Evolutionary conservation across 768 basidiomycete species (phyloP), one percentile per base, ranked within the genome.

Genomic region (Amanita molliuscula): DNA sequence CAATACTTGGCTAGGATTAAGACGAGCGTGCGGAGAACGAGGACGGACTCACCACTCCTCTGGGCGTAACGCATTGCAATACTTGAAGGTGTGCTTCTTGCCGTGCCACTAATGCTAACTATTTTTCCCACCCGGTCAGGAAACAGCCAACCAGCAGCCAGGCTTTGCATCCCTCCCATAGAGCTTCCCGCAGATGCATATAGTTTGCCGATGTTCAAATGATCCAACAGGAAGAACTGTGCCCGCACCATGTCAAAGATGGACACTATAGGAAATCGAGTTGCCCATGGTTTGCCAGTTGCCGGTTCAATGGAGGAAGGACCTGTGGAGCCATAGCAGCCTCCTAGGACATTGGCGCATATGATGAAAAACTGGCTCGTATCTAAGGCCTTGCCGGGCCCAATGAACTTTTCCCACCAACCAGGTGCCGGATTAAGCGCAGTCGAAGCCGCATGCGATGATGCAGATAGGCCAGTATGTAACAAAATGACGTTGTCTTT

Each of bases 321-420:
- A 1, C 96, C 96, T 0, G 96, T 97, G 7, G 90, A 89, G 34
- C 96, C 96, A 62, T 97, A 98, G 70, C 96, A 99, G 0, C 96
- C 95, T 1, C 94, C 96, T 36, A 99, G 74, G 50, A 93, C 93
- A 65, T 98, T 99, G 8, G 93, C 89, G 69, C 96, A 99, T 37
- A 99, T 79, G 62, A 98, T 70, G 66, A 88, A 97, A 72, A 86
- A 96, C 48, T 81, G 77, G 60, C 92, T 72, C 5, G 96, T 98
- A 71, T 99, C 96, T 36, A 99, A 73, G 8, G 94, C 81, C 59
- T 86, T 91, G 45, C 90, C 90, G 3, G 95, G 92, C 0, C 96
- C 96, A 56, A 99, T 93, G 67, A 98, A 99, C 59, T 87, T 85
- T 67, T 98, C 89, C 96, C 96, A 99, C 96, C 96, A 99, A 3